Evolutionary conservation across 306 rosid genomes (phyloP), one percentile per base, ranked within the genome.

Genomic region (Trifolium repens): DNA sequence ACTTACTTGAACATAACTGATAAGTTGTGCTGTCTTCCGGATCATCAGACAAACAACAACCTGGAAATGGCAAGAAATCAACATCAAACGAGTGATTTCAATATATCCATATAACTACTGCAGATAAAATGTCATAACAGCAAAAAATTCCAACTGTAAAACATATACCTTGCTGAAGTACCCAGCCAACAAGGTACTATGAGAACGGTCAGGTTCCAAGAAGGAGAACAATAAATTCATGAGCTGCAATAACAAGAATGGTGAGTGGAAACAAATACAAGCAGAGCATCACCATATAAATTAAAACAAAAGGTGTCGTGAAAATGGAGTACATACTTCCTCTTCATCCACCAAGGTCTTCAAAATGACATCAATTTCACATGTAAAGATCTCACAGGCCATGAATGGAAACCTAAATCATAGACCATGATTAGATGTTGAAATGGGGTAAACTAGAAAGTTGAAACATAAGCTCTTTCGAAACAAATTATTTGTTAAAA

Each of bases 311-410:
- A 59, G 63, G 54, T 24, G 68, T 37, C 69, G 61, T 67, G 14
- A 76, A 71, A 50, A 17, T 10, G 19, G 60, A 67, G 68, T 70
- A 50, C 27, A 50, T 68, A 94, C 99, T 97, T 94, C 96, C 82
- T 90, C 93, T 85, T 94, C 99, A 76, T 94, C 99, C 65, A 89
- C 99, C 81, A 94, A 79, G 80, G 97, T 87, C 96, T 94, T 94
- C 85, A 94, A 85, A 81, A 94, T 94, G 79, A 94, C 99, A 80
- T 94, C 99, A 86, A 92, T 94, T 89, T 94, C 97, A 82, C 99
- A 94, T 14, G 96, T 94, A 68, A 94, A 94, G 75, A 94, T 85
- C 90, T 94, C 97, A 85, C 96, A 90, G 61, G 97, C 83, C 78
- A 94, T 94, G 88, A 92, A 94, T 9, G 97, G 97, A 83, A 90